Evolutionary conservation across 768 basidiomycete species (phyloP).

Genomic region (Rubroboletus satanas): DNA sequence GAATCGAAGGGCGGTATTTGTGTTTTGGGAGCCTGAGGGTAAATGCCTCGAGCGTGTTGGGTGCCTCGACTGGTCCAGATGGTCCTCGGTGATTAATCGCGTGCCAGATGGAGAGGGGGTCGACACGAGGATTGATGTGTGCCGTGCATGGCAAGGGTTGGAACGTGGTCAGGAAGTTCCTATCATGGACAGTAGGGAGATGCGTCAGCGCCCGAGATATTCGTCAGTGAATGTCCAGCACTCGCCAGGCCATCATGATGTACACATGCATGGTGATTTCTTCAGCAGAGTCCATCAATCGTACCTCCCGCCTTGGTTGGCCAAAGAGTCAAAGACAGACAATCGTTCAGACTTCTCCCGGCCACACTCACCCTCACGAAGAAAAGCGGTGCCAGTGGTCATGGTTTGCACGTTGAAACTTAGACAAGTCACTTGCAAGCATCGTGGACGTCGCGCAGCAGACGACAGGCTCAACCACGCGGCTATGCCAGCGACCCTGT

Average conservation of each 20-base stretch:
- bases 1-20: slow-evolving; percentile 13
- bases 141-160: slow-evolving; percentile 3
- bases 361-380: neutral
- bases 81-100: slow-evolving; percentile 24
- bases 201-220: neutral
- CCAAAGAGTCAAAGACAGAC: too few species aligned
- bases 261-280: neutral
- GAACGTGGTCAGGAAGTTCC: slow-evolving; percentile 13
- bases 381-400: neutral
- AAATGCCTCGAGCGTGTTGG: neutral
- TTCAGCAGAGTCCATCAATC: too few species aligned
- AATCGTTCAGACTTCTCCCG: too few species aligned
- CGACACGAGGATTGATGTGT: slow-evolving; percentile 13
- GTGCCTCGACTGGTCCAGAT: slow-evolving; percentile 13
- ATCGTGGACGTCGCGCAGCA: slow-evolving; percentile 6
- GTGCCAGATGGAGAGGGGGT: slow-evolving; percentile 1
- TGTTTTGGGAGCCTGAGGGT: slow-evolving; percentile 4
- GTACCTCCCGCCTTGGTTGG: too few species aligned
- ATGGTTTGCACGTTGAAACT: too few species aligned
- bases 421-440: neutral
- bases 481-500: neutral
- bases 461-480: neutral
- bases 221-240: neutral
- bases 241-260: neutral
- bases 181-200: slow-evolving; percentile 1